Conservation (phyloP, 352 stramenopile species). For the Thalassiosira mediterranea region DNA sequence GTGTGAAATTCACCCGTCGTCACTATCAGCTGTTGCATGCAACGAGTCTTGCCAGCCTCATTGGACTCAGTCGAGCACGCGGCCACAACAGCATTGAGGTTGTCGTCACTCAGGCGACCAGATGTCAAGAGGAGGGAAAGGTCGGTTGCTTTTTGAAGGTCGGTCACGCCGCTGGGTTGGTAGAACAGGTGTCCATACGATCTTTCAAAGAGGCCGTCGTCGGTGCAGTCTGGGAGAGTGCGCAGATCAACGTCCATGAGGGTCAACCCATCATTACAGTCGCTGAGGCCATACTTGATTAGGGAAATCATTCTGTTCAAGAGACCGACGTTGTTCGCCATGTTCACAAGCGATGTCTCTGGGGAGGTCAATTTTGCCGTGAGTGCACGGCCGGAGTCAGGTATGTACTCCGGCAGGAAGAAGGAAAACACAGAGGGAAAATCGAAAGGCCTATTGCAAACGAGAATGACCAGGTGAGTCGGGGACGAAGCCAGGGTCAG, state of each 20-base stretch:
- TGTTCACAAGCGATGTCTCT: conserved; percentile 46
- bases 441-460: conserved; percentile 52
- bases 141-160: conserved; percentile 48
- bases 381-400: conserved; percentile 30
- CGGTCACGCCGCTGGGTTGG: background rate
- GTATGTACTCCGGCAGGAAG: conserved; percentile 60
- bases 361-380: conserved; percentile 37
- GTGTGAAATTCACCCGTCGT: conserved; percentile 80
- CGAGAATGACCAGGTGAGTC: too few species aligned
- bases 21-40: conserved; percentile 68
- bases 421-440: conserved; percentile 73
- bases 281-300: conserved; percentile 68
- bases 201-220: background rate
- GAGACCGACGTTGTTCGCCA: conserved; percentile 39
- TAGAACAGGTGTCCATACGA: background rate
- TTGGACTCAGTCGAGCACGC: conserved; percentile 43
- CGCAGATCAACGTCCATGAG: too few species aligned
- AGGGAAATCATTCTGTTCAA: conserved; percentile 81
- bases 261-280: conserved; percentile 64
- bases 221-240: background rate
- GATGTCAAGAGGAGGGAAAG: conserved; percentile 75
- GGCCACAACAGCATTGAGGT: conserved; percentile 53
- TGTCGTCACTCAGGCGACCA: conserved; percentile 64
- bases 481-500: too few species aligned
- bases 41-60: conserved; percentile 24